Evolutionary conservation across 208 protist genomes (phyloP).

Genomic region (Vickermania ingenoplastis): DNA sequence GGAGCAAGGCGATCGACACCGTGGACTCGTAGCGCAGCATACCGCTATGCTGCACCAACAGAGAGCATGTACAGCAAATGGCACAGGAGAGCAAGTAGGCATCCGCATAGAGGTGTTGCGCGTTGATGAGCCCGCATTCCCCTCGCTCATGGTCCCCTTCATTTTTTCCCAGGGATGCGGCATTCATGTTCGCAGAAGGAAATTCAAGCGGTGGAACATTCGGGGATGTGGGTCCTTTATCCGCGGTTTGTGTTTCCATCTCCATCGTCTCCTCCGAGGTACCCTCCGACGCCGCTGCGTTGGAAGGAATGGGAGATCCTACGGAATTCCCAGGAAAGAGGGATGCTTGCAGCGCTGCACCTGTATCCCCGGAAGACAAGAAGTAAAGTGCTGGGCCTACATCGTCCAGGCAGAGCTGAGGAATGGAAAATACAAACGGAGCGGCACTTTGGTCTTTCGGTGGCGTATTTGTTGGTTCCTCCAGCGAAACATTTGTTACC

Average conservation of each 20-base stretch:
- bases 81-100: background rate
- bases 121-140: background rate
- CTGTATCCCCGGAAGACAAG: conserved; percentile 45
- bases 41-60: conserved; percentile 1
- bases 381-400: conserved; percentile 53
- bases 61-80: background rate
- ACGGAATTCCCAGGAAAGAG: background rate
- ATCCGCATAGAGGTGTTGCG: conserved; percentile 1
- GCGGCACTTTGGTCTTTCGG: background rate
- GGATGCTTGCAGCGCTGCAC: conserved; percentile 13
- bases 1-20: background rate
- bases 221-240: background rate
- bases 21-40: conserved; percentile 3
- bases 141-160: background rate
- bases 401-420: conserved; percentile 31
- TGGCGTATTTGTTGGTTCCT: conserved; percentile 2
- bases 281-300: background rate
- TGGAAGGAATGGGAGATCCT: background rate
- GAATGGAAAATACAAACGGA: conserved; percentile 14
- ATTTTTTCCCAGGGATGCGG: background rate
- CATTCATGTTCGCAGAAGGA: background rate
- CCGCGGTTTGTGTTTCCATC: background rate
- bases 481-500: too few species aligned
- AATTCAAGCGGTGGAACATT: background rate
- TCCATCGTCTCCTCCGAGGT: background rate